Percentiles rank a stretch among this genome's conserved stretches.
These are phyloP conservation scores for Albatrellus sp. DNA, from an alignment of 1,284 basidiomycete species.

Conservation along the genomic window DNA sequence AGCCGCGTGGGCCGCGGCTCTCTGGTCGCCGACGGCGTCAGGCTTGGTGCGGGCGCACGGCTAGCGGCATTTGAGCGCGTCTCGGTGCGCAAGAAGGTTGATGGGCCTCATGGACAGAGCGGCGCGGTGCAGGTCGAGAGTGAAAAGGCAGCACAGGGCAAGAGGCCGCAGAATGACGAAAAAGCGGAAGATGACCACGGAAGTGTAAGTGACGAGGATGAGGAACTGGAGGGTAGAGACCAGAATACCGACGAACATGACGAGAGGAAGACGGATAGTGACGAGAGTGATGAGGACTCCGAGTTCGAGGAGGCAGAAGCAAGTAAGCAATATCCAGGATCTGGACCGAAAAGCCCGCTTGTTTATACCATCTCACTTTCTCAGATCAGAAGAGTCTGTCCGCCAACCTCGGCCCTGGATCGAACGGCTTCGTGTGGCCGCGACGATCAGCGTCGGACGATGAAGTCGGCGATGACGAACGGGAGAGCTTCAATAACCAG, in stretches of 20 bases:
- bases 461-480: slow-evolving; percentile 32
- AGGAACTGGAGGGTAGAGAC: too few species aligned
- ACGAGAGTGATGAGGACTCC: slow-evolving; percentile 34
- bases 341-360: too few species aligned
- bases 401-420: slow-evolving; percentile 39
- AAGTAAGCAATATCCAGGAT: slow-evolving; percentile 22
- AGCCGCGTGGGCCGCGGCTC: slow-evolving; percentile 56
- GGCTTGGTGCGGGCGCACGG: slow-evolving; percentile 61
- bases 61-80: slow-evolving; percentile 66
- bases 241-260: slow-evolving; percentile 5
- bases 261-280: slow-evolving; percentile 16
- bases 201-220: too few species aligned
- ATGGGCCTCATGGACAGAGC: slow-evolving; percentile 16
- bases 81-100: slow-evolving; percentile 29
- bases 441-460: slow-evolving; percentile 31
- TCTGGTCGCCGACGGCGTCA: slow-evolving; percentile 71
- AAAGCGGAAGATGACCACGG: slow-evolving; percentile 17
- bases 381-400: slow-evolving; percentile 32
- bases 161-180: slow-evolving; percentile 42
- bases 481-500: slow-evolving; percentile 47
- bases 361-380: background rate
- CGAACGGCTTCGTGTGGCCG: slow-evolving; percentile 67
- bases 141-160: slow-evolving; percentile 47
- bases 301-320: slow-evolving; percentile 56
- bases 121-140: slow-evolving; percentile 21